These are phyloP conservation scores for Ogataea allantospora DNA, from an alignment of 805 yeast species.

Conservation along the genomic window DNA sequence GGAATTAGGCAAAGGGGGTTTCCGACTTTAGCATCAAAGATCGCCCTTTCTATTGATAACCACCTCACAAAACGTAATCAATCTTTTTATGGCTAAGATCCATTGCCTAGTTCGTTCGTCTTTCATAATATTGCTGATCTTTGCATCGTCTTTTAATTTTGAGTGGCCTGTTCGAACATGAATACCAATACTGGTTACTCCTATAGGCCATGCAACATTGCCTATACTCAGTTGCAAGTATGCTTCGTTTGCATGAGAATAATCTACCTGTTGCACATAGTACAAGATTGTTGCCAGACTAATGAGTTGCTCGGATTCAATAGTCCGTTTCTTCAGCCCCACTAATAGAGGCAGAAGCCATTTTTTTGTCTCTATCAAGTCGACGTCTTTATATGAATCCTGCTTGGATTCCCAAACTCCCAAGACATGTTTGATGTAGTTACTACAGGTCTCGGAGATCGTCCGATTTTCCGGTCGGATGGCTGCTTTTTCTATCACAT, in stretches of 20 bases:
- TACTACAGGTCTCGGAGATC: conserved; percentile 42
- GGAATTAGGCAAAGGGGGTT: neutral
- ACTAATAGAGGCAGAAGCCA: conserved; percentile 53
- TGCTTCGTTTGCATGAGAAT: conserved; percentile 56
- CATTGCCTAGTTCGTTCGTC: conserved; percentile 73
- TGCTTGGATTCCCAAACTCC: conserved; percentile 35
- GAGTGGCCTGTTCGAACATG: conserved; percentile 69
- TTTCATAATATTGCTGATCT: conserved; percentile 71
- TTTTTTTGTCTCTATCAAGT: conserved; percentile 45
- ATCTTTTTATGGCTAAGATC: conserved; percentile 71
- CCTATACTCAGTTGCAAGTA: conserved; percentile 80
- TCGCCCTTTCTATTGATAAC: neutral
- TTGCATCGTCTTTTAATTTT: conserved; percentile 42
- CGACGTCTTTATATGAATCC: conserved; percentile 21
- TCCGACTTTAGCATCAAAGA: neutral
- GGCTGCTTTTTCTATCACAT: conserved; percentile 30
- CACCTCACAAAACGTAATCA: conserved; percentile 55
- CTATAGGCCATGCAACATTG: conserved; percentile 91
- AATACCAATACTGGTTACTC: conserved; percentile 74
- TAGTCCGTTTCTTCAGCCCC: conserved; percentile 43
- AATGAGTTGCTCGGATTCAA: conserved; percentile 43
- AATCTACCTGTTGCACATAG: conserved; percentile 56
- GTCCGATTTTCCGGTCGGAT: conserved; percentile 33
- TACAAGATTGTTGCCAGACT: conserved; percentile 59
- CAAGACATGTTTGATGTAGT: conserved; percentile 45